phyloP scores from a whole-genome alignment of 768 basidiomycete genomes.

The Tricholoma sp. region DNA sequence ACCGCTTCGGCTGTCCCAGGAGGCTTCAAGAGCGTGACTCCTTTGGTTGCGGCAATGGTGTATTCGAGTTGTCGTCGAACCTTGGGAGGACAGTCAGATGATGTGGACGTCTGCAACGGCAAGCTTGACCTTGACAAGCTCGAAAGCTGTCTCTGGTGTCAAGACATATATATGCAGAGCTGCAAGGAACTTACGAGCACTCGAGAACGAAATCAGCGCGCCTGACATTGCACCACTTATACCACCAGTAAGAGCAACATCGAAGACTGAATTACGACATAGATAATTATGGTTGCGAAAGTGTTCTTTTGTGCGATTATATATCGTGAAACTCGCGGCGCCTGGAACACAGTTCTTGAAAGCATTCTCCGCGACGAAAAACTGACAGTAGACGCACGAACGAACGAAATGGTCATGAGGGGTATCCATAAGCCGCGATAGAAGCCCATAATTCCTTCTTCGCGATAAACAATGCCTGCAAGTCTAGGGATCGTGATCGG shows the following conservation, averaged over 20 bases:
- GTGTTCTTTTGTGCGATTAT: conserved; percentile 76
- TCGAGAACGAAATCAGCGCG: conserved; percentile 82
- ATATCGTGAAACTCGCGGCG: conserved; percentile 89
- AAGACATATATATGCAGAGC: conserved; percentile 1
- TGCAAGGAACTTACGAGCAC: conserved; percentile 65
- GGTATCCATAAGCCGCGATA: conserved; percentile 92
- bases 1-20: conserved; percentile 79
- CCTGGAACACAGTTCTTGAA: conserved; percentile 36
- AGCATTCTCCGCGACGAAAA: background rate
- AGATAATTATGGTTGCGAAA: conserved; percentile 58
- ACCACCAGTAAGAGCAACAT: conserved; percentile 74
- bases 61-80: conserved; percentile 90
- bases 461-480: conserved; percentile 68
- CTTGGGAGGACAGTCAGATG: conserved; percentile 32
- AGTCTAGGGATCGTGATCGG: conserved; percentile 69
- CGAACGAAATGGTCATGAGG: conserved; percentile 91
- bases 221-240: conserved; percentile 87
- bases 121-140: conserved; percentile 81
- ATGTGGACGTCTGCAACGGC: background rate
- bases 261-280: conserved; percentile 50
- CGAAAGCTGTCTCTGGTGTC: conserved; percentile 57
- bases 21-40: conserved; percentile 63
- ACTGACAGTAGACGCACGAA: conserved; percentile 57
- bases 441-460: conserved; percentile 86
- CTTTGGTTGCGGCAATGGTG: conserved; percentile 80